Percentiles rank a stretch among this genome's conserved stretches.
Conservation (phyloP, 2,329 filamentous ascomycete genomes). For the Lachnellula subtilissima region DNA sequence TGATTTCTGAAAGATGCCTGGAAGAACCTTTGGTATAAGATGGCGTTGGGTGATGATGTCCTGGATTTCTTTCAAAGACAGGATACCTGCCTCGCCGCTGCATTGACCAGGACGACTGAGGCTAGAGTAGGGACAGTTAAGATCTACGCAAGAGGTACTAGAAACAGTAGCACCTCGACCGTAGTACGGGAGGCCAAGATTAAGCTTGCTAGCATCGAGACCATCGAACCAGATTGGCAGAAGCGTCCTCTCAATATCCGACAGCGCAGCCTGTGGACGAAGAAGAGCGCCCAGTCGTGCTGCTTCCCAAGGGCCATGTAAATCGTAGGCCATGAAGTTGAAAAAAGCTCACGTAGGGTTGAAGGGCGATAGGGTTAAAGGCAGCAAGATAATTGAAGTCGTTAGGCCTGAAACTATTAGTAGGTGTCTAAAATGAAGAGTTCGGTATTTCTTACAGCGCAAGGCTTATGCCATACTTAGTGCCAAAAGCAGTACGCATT, state of each 20-base stretch:
- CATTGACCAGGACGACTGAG: constrained; percentile 27
- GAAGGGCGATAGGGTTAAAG: constrained; percentile 28
- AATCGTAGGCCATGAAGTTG: constrained; percentile 35
- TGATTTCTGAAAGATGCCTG: constrained; percentile 21
- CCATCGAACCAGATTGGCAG: constrained; percentile 39
- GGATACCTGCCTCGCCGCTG: constrained; percentile 28
- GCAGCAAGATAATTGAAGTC: constrained; percentile 30
- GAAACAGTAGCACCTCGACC: constrained; percentile 40
- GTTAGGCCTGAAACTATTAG: constrained; percentile 23
- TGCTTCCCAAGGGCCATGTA: constrained; percentile 41
- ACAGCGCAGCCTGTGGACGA: constrained; percentile 38
- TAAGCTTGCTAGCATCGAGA: constrained; percentile 38
- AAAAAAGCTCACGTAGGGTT: constrained; percentile 30
- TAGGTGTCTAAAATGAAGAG: neutral
- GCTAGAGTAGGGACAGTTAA: constrained; percentile 25
- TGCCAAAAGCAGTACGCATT: constrained; percentile 31
- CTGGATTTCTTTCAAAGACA: constrained; percentile 31
- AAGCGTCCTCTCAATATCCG: constrained; percentile 36
- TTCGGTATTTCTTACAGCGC: constrained; percentile 29
- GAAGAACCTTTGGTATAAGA: constrained; percentile 22
- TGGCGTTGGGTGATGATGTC: constrained; percentile 24
- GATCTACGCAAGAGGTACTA: constrained; percentile 19
- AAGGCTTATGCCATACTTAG: constrained; percentile 37
- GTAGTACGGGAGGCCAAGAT: constrained; percentile 45
- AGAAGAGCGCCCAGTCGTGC: constrained; percentile 31